These are phyloP conservation scores for Saksenaea vasiformis DNA, from an alignment of 371 early-diverging fungal species.

Conservation along the genomic window DNA sequence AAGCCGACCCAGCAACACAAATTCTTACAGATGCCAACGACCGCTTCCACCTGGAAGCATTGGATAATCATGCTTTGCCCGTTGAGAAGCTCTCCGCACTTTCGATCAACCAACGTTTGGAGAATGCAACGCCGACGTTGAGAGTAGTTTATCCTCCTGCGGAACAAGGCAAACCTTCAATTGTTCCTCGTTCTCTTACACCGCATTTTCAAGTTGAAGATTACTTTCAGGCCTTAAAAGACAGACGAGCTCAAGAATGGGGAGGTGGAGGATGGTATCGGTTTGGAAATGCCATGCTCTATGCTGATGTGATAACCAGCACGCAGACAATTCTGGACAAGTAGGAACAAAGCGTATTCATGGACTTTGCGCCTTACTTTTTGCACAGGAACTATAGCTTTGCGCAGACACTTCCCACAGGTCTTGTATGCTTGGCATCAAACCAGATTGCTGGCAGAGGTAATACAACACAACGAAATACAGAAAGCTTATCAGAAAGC, in stretches of 20 bases:
- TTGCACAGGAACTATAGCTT: conserved; percentile 64
- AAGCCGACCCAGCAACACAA: conserved; percentile 16
- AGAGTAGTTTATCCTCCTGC: conserved; percentile 15
- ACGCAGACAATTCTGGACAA: conserved; percentile 92
- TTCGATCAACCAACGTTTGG: conserved; percentile 10
- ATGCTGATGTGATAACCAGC: conserved; percentile 76
- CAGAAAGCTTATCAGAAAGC: not conserved
- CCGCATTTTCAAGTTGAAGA: conserved; percentile 43
- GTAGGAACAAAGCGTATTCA: conserved; percentile 26
- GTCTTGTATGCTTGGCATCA: conserved; percentile 77
- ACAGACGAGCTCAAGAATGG: conserved; percentile 21
- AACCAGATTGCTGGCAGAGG: conserved; percentile 81
- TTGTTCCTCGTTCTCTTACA: conserved; percentile 21
- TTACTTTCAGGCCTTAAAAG: conserved; percentile 43
- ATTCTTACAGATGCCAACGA: conserved; percentile 41
- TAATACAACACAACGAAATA: conserved; percentile 12
- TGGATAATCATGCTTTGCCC: not conserved
- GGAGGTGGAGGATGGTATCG: conserved; percentile 31
- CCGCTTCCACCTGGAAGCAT: conserved; percentile 30
- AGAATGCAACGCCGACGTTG: conserved; percentile 10
- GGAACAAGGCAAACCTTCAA: not conserved
- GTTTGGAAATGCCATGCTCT: conserved; percentile 77
- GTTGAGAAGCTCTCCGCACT: conserved; percentile 2
- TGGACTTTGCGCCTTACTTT: not conserved
- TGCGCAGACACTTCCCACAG: conserved; percentile 67